Percentiles rank a stretch among this genome's conserved stretches.
Evolutionary conservation across 2,329 filamentous ascomycete genomes (phyloP).

Genomic region (Paecilomyces niveus): DNA sequence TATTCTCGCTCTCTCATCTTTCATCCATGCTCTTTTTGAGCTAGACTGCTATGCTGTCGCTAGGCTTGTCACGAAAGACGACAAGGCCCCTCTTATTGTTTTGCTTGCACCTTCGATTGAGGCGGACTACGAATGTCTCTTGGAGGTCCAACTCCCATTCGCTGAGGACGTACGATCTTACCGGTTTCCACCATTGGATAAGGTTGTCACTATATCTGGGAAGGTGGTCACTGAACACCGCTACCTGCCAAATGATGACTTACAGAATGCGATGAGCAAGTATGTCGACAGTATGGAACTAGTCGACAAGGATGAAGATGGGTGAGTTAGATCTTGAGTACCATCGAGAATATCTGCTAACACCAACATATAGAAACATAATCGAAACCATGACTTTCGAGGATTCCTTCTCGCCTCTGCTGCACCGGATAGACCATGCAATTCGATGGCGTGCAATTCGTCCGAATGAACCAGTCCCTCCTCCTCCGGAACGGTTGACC

Average conservation of each 20-base stretch:
- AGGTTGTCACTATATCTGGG: constrained; percentile 79
- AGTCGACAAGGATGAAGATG: constrained; percentile 65
- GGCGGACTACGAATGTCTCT: constrained; percentile 70
- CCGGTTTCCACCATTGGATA: constrained; percentile 82
- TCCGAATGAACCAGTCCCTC: constrained; percentile 56
- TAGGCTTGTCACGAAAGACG: constrained; percentile 75
- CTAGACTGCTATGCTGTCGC: constrained; percentile 80
- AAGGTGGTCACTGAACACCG: constrained; percentile 74
- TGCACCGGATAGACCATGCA: constrained; percentile 85
- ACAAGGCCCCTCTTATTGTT: constrained; percentile 67
- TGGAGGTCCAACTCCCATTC: constrained; percentile 87
- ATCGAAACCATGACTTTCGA: constrained; percentile 70
- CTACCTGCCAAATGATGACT: constrained; percentile 67
- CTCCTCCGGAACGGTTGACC: constrained; percentile 57
- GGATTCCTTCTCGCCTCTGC: constrained; percentile 72
- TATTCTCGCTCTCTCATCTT: constrained; percentile 74
- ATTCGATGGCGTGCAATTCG: constrained; percentile 76
- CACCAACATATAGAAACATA: constrained; percentile 33
- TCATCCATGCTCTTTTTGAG: constrained; percentile 82
- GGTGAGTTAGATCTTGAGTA: constrained; percentile 41
- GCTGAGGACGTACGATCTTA: constrained; percentile 88
- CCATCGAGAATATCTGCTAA: neutral
- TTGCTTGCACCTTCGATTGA: constrained; percentile 77
- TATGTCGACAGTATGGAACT: constrained; percentile 94
- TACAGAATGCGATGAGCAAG: constrained; percentile 75